Percentiles rank a stretch among this genome's conserved stretches.
phyloP scores from a whole-genome alignment of 1,284 basidiomycete genomes.

The Schizophyllum commune region DNA sequence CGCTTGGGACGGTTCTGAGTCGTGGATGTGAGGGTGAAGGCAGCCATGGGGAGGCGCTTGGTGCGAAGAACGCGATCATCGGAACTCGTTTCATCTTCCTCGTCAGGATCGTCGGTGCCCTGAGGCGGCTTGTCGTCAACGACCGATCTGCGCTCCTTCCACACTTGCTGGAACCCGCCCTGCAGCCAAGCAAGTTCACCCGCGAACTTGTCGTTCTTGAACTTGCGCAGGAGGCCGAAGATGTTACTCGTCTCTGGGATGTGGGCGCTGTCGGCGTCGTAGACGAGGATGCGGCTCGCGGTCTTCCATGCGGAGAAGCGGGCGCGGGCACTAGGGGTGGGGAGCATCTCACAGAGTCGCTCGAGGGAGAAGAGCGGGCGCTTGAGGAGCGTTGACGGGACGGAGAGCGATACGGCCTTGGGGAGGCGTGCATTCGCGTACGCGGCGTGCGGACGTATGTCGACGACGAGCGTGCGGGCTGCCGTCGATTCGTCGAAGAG shows the following conservation, averaged over 20 bases:
- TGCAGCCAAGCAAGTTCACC: slow-evolving; percentile 68
- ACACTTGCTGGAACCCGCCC: slow-evolving; percentile 74
- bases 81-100: slow-evolving; percentile 39
- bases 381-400: slow-evolving; percentile 91
- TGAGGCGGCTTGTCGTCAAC: slow-evolving; percentile 39
- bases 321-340: slow-evolving; percentile 44
- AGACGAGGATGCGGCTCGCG: slow-evolving; percentile 62
- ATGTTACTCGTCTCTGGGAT: slow-evolving; percentile 66
- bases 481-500: neutral
- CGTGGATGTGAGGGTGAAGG: slow-evolving; percentile 57
- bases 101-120: slow-evolving; percentile 38
- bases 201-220: slow-evolving; percentile 60
- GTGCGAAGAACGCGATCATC: slow-evolving; percentile 39
- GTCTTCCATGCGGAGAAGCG: slow-evolving; percentile 54
- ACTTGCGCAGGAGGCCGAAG: slow-evolving; percentile 78
- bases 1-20: slow-evolving; percentile 20
- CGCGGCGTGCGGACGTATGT: slow-evolving; percentile 81
- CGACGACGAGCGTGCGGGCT: slow-evolving; percentile 49
- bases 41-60: slow-evolving; percentile 53
- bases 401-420: slow-evolving; percentile 79
- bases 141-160: slow-evolving; percentile 43
- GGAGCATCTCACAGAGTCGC: slow-evolving; percentile 71
- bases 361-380: slow-evolving; percentile 76
- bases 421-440: slow-evolving; percentile 61
- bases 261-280: slow-evolving; percentile 68